Evolutionary conservation across 257 asterid genomes (phyloP).

Genomic region (Ajuga chamaepitys): DNA sequence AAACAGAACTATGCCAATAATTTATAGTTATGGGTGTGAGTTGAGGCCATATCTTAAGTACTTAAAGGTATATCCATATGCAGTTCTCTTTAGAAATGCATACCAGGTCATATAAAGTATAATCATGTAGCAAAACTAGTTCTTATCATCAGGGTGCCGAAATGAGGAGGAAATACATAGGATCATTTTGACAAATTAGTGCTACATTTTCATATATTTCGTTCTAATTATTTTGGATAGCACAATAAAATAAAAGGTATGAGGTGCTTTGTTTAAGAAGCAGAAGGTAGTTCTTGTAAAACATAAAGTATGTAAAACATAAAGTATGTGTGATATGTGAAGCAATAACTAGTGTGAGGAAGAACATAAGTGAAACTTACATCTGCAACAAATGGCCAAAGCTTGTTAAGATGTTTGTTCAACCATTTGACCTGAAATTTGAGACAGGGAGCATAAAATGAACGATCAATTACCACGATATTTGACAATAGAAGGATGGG

Average conservation of each 20-base stretch:
- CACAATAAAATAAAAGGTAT: not conserved
- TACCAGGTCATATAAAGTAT: not conserved
- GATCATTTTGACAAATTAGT: not conserved
- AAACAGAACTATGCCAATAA: not conserved
- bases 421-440: slow-evolving; percentile 90
- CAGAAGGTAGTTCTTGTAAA: not conserved
- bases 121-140: not conserved
- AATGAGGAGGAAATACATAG: not conserved
- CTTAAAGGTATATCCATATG: not conserved
- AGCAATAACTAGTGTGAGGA: not conserved
- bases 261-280: not conserved
- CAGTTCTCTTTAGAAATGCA: not conserved
- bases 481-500: not conserved
- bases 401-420: slow-evolving; percentile 75
- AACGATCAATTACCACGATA: not conserved
- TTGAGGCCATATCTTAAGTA: not conserved
- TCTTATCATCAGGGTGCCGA: not conserved
- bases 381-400: slow-evolving; percentile 96
- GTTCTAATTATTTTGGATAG: not conserved
- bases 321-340: not conserved
- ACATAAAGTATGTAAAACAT: no score
- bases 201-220: not conserved
- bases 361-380: slow-evolving; percentile 39
- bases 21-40: not conserved
- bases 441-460: slow-evolving; percentile 3